A percentile compares a stretch with the other conserved stretches of the same genome.
Evolutionary conservation across 1,139 yeast genomes (phyloP).

Genomic region (Blastobotrys elegans): DNA sequence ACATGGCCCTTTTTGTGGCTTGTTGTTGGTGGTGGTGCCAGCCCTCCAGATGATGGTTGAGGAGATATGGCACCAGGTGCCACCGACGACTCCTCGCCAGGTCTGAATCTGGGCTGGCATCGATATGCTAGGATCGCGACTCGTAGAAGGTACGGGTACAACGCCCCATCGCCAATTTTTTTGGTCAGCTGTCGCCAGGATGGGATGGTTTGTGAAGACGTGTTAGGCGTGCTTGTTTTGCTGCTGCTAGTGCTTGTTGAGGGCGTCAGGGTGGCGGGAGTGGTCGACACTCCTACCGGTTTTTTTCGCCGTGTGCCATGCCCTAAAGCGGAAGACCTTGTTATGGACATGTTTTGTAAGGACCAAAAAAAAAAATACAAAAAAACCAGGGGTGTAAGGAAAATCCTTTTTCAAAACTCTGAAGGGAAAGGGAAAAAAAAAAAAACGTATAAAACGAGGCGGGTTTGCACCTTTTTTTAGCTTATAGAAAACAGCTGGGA

Average conservation of each 20-base stretch:
- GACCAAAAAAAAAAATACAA: neutral
- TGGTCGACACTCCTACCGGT: neutral
- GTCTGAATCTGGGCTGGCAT: constrained; percentile 29
- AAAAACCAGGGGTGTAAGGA: too few relatives aligned
- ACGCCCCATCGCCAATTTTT: constrained; percentile 27
- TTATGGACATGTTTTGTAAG: constrained; percentile 1
- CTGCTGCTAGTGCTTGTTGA: neutral
- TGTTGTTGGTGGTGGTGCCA: too few relatives aligned
- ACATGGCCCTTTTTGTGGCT: constrained; percentile 14
- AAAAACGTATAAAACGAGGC: too few relatives aligned
- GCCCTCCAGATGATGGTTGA: too few relatives aligned
- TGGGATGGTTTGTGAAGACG: constrained; percentile 10
- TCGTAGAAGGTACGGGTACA: constrained; percentile 32
- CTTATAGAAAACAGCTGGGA: too few relatives aligned
- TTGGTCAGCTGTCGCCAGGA: constrained; percentile 23
- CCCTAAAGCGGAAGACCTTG: constrained; percentile 8
- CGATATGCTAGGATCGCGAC: constrained; percentile 33
- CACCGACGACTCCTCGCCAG: neutral
- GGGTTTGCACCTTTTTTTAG: too few relatives aligned
- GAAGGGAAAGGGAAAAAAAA: too few relatives aligned
- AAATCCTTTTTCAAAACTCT: too few relatives aligned
- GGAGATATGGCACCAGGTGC: neutral
- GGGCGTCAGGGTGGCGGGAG: neutral
- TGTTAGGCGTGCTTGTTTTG: too few relatives aligned
- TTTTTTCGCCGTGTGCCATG: neutral